Evolutionary conservation across 78 protist genomes (phyloP).

Genomic region (Monocercomonoides exilis): DNA sequence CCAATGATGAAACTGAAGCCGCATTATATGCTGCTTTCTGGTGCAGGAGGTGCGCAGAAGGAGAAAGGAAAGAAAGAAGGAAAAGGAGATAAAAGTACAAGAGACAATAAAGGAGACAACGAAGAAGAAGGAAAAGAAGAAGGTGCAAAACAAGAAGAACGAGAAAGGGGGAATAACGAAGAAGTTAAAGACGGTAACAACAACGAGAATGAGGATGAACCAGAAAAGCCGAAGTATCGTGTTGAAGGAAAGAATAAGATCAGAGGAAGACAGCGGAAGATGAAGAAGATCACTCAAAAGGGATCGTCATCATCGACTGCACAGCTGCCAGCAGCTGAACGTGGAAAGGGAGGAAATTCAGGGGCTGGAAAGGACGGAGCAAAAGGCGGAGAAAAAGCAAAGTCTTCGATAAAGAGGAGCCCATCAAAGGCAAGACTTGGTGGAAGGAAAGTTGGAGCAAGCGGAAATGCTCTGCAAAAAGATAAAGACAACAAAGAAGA

Average conservation of each 20-base stretch:
- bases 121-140: neutral
- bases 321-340: neutral
- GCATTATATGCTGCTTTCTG: neutral
- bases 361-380: too few species aligned
- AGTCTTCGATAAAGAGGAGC: too few species aligned
- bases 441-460: neutral
- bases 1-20: neutral
- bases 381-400: too few species aligned
- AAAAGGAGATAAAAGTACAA: neutral
- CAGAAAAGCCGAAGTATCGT: neutral
- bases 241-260: neutral
- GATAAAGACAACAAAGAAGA: neutral
- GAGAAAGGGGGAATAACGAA: neutral
- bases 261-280: neutral
- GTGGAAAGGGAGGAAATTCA: neutral
- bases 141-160: neutral
- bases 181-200: neutral
- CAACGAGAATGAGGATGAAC: neutral
- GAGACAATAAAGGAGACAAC: neutral
- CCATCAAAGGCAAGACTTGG: neutral
- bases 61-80: neutral
- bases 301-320: neutral
- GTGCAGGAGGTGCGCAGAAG: too few species aligned
- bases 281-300: too few species aligned
- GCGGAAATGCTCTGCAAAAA: too few species aligned